Percentiles rank a stretch among this genome's conserved stretches.
Evolutionary conservation across 2,329 filamentous ascomycete genomes (phyloP).

Genomic region (Aspergillus sp.): DNA sequence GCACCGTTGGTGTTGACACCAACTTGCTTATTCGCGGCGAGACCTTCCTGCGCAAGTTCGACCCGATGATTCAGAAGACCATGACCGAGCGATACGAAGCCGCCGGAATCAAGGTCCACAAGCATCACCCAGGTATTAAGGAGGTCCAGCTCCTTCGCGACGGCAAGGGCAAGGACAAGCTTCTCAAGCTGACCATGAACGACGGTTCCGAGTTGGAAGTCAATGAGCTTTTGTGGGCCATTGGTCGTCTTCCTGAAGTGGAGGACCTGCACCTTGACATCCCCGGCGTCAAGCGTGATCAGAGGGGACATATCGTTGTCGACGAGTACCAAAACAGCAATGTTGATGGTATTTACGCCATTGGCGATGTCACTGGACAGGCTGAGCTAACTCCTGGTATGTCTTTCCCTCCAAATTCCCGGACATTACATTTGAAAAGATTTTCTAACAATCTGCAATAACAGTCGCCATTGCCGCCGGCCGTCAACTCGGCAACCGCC

Average conservation of each 20-base stretch:
- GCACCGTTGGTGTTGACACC: conserved; percentile 50
- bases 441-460: background rate
- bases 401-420: conserved; percentile 3
- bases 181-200: conserved; percentile 45
- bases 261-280: conserved; percentile 43
- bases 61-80: conserved; percentile 54
- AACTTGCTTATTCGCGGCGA: conserved; percentile 53
- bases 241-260: conserved; percentile 49
- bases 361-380: conserved; percentile 54
- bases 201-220: conserved; percentile 47
- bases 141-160: conserved; percentile 47
- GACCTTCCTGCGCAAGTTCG: conserved; percentile 51
- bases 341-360: conserved; percentile 48
- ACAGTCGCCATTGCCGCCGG: conserved; percentile 53
- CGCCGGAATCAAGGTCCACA: conserved; percentile 49
- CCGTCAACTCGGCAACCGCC: conserved; percentile 49
- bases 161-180: conserved; percentile 48
- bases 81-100: conserved; percentile 54
- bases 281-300: conserved; percentile 42
- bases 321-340: conserved; percentile 54
- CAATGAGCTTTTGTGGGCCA: conserved; percentile 53
- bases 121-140: conserved; percentile 47
- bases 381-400: conserved; percentile 52
- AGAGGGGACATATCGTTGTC: conserved; percentile 44
- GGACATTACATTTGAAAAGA: background rate